These are phyloP conservation scores for Diutina scorzettiae DNA, from an alignment of 1,139 yeast species.

Conservation along the genomic window DNA sequence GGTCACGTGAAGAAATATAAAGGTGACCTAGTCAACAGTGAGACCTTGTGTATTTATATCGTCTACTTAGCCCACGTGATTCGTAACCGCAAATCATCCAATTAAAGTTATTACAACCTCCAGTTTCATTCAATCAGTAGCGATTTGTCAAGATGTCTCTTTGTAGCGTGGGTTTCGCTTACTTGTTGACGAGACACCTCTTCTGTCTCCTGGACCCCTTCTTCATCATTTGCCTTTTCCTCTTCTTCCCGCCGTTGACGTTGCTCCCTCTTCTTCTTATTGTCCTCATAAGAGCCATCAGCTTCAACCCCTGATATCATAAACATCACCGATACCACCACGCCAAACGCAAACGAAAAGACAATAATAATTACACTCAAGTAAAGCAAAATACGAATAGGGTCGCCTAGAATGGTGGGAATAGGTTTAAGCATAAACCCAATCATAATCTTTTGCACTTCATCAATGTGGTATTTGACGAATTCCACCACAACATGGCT, in stretches of 20 bases:
- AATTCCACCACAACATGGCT: not conserved
- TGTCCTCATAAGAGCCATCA: not conserved
- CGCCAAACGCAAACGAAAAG: conserved; percentile 2
- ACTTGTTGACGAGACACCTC: not conserved
- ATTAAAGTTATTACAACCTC: too few species aligned
- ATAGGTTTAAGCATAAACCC: conserved; percentile 2
- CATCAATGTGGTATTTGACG: not conserved
- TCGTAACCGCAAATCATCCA: too few species aligned
- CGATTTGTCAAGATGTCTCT: too few species aligned
- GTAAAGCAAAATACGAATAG: not conserved
- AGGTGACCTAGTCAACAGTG: too few species aligned
- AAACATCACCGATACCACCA: not conserved
- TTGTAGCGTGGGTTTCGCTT: not conserved
- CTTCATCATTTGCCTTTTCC: not conserved
- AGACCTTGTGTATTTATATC: too few species aligned
- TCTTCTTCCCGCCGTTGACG: not conserved
- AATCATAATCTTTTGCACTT: not conserved
- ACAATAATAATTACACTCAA: not conserved
- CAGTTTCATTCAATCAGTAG: too few species aligned
- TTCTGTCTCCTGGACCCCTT: not conserved
- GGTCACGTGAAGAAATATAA: too few species aligned
- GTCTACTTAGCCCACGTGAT: too few species aligned
- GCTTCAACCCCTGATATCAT: not conserved
- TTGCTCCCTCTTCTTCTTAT: not conserved
- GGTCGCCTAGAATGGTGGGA: conserved; percentile 1